Evolutionary conservation across 192 early-diverging fungal genomes (phyloP).

Genomic region (Coemansia sp.): DNA sequence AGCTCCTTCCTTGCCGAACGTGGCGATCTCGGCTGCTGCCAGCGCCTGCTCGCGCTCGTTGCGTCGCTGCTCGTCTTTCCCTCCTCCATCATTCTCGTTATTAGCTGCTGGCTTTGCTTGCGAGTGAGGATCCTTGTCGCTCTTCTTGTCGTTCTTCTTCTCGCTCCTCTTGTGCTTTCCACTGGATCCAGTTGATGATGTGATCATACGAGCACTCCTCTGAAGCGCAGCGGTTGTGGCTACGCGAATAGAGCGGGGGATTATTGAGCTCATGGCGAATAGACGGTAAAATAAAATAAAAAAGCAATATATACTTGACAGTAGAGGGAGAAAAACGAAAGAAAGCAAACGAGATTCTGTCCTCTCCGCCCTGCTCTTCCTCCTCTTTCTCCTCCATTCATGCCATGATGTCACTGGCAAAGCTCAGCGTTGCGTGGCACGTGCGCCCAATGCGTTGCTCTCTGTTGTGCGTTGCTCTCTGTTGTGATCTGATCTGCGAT

Average conservation of each 20-base stretch:
- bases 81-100: neutral
- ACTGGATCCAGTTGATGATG: too few species aligned
- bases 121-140: neutral
- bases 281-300: too few species aligned
- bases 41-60: slow-evolving; percentile 17
- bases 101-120: slow-evolving; percentile 9
- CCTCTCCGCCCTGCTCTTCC: neutral
- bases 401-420: neutral
- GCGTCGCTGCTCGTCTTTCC: slow-evolving; percentile 11
- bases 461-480: too few species aligned
- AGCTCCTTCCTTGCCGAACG: slow-evolving; percentile 8
- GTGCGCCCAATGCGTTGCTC: too few species aligned
- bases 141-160: neutral
- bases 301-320: too few species aligned
- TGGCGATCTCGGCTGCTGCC: slow-evolving; percentile 19
- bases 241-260: neutral
- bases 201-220: neutral
- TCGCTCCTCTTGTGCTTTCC: too few species aligned
- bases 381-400: neutral
- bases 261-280: neutral
- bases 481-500: neutral
- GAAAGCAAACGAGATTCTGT: neutral
- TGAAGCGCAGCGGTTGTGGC: neutral
- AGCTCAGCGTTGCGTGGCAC: too few species aligned
- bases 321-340: neutral